Conservation (phyloP, 176 grass and related monocot species). For the Saccharum officinarum region DNA sequence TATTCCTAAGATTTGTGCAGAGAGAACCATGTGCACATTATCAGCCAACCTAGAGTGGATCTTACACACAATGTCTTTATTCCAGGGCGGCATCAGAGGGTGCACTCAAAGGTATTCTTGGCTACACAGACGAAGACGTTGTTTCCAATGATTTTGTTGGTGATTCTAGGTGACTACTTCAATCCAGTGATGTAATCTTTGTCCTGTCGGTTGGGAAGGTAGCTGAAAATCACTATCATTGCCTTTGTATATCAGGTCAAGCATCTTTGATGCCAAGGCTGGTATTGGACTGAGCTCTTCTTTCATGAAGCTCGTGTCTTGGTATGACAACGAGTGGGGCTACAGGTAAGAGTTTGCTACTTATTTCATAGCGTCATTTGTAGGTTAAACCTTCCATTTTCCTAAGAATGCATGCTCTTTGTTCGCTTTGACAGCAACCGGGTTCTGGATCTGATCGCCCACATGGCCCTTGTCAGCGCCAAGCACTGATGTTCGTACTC, state of each 20-base stretch:
- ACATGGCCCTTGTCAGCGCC: constrained; percentile 77
- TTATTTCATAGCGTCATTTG: background rate
- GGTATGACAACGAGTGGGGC: constrained; percentile 99
- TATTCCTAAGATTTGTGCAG: background rate
- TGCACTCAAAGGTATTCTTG: constrained; percentile 89
- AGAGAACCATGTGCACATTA: background rate
- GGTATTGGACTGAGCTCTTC: constrained; percentile 90
- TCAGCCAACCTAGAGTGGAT: background rate
- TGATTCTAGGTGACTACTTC: constrained; percentile 64
- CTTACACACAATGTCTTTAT: background rate
- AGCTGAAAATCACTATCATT: background rate
- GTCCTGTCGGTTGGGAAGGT: background rate
- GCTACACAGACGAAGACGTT: constrained; percentile 95
- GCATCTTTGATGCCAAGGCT: constrained; percentile 98
- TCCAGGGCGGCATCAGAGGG: constrained; percentile 84
- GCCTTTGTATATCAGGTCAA: constrained; percentile 64
- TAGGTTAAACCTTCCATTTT: background rate
- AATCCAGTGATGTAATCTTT: background rate
- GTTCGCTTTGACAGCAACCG: constrained; percentile 60
- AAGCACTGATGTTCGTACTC: constrained; percentile 42
- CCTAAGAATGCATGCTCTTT: background rate
- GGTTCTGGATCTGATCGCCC: constrained; percentile 84
- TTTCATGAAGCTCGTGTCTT: constrained; percentile 96
- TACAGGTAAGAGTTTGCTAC: constrained; percentile 68
- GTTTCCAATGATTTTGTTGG: constrained; percentile 97